These are phyloP conservation scores for Ambrosiella beaveri DNA, from an alignment of 2,329 filamentous ascomycete genomes.

Conservation along the genomic window DNA sequence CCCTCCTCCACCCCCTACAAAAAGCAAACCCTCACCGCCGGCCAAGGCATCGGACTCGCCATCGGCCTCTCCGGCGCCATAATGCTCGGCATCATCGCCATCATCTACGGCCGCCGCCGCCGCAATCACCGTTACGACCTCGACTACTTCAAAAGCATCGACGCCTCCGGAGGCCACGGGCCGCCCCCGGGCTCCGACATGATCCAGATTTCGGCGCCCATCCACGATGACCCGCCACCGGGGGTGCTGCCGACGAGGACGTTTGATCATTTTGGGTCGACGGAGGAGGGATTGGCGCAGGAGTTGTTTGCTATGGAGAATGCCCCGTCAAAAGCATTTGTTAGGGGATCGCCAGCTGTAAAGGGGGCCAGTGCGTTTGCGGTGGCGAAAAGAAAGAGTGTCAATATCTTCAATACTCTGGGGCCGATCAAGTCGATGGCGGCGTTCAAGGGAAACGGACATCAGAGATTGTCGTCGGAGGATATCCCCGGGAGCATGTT, in stretches of 20 bases:
- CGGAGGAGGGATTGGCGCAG: slow-evolving; percentile 3
- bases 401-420: background rate
- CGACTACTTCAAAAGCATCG: slow-evolving; percentile 18
- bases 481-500: background rate
- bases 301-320: slow-evolving; percentile 12
- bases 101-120: slow-evolving; percentile 27
- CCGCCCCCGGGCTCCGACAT: slow-evolving; percentile 18
- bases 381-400: background rate
- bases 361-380: background rate
- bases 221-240: slow-evolving; percentile 16
- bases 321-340: slow-evolving; percentile 15
- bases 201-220: slow-evolving; percentile 27
- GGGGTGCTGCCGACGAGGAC: background rate
- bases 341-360: background rate
- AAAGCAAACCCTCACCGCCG: slow-evolving; percentile 19
- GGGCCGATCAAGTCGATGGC: background rate
- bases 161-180: slow-evolving; percentile 4
- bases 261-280: slow-evolving; percentile 12
- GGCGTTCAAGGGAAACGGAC: background rate
- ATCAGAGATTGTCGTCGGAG: slow-evolving; percentile 8
- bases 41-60: slow-evolving; percentile 40
- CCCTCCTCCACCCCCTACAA: background rate
- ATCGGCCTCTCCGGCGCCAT: slow-evolving; percentile 35
- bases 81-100: slow-evolving; percentile 29
- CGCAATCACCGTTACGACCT: slow-evolving; percentile 24